These are phyloP conservation scores for Taphrina betulina DNA, from an alignment of 1,139 yeast genomes.

Conservation along the genomic window DNA sequence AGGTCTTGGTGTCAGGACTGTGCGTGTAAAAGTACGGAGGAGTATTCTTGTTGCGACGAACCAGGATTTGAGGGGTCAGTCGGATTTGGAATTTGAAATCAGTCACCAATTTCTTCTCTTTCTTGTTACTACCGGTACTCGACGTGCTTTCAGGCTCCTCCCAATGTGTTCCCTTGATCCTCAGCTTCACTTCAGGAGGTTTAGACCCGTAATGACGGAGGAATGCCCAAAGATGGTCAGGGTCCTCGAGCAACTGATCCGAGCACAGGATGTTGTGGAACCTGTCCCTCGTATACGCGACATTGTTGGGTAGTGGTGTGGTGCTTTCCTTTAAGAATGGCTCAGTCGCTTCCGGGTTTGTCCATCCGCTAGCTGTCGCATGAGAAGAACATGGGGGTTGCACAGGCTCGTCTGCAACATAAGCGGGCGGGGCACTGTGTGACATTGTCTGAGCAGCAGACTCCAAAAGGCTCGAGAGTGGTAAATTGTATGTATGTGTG, in stretches of 20 bases:
- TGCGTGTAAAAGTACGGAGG: slow-evolving; percentile 15
- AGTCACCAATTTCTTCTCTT: slow-evolving; percentile 2
- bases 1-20: slow-evolving; percentile 3
- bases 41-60: slow-evolving; percentile 4
- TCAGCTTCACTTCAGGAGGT: slow-evolving; percentile 5
- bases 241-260: slow-evolving; percentile 12
- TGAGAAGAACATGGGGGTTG: too few species aligned
- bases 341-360: too few species aligned
- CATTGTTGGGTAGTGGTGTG: not conserved
- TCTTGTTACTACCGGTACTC: slow-evolving; percentile 1
- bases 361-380: too few species aligned
- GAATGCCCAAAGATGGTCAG: slow-evolving; percentile 8
- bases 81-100: slow-evolving; percentile 7
- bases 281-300: slow-evolving; percentile 3
- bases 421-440: too few species aligned
- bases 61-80: slow-evolving; percentile 8
- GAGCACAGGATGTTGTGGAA: slow-evolving; percentile 3
- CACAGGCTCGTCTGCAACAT: too few species aligned
- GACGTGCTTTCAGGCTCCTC: slow-evolving; percentile 16
- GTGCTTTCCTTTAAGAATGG: not conserved
- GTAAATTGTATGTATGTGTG: too few species aligned
- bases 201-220: slow-evolving; percentile 15
- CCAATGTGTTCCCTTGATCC: slow-evolving; percentile 16
- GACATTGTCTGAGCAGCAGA: too few species aligned
- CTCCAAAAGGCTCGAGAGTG: too few species aligned